phyloP scores from a whole-genome alignment of 2,329 filamentous ascomycete species.

The Coccinonectria pachysandricola region DNA sequence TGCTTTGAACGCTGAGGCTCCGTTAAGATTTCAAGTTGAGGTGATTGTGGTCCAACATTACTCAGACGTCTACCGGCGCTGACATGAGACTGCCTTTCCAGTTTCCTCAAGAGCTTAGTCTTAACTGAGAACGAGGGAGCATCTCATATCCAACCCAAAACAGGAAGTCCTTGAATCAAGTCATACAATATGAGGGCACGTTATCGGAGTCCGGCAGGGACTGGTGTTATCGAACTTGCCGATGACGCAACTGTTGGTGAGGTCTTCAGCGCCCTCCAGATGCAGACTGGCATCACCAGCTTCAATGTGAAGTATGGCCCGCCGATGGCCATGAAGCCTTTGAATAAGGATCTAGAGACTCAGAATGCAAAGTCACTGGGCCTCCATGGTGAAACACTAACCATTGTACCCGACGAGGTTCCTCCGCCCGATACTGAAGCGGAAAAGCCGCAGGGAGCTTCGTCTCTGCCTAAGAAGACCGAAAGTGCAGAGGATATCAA shows the following conservation, averaged over 20 bases:
- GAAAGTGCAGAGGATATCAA: conserved; percentile 23
- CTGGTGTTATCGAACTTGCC: conserved; percentile 57
- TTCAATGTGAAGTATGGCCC: conserved; percentile 81
- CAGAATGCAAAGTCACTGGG: conserved; percentile 38
- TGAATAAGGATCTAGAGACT: conserved; percentile 47
- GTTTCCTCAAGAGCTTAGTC: no score
- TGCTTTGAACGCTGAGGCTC: no score
- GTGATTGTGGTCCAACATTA: no score
- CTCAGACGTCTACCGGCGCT: no score
- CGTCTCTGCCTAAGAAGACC: conserved; percentile 2
- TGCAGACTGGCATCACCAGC: conserved; percentile 51
- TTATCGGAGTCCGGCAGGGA: conserved; percentile 64
- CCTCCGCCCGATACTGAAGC: no score
- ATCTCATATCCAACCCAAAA: no score
- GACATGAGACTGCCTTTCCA: no score
- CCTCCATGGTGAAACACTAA: conserved; percentile 40
- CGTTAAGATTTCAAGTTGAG: no score
- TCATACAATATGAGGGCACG: conserved; percentile 68
- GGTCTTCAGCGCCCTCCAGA: conserved; percentile 49
- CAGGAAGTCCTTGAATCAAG: no score
- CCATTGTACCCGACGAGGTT: conserved; percentile 36
- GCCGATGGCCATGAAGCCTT: conserved; percentile 53
- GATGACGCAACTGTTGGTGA: conserved; percentile 56
- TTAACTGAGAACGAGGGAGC: no score
- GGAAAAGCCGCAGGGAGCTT: no score